Base-by-base conservation (phyloP, 208 protist genomes). In the Leishmania amazonensis region DNA sequence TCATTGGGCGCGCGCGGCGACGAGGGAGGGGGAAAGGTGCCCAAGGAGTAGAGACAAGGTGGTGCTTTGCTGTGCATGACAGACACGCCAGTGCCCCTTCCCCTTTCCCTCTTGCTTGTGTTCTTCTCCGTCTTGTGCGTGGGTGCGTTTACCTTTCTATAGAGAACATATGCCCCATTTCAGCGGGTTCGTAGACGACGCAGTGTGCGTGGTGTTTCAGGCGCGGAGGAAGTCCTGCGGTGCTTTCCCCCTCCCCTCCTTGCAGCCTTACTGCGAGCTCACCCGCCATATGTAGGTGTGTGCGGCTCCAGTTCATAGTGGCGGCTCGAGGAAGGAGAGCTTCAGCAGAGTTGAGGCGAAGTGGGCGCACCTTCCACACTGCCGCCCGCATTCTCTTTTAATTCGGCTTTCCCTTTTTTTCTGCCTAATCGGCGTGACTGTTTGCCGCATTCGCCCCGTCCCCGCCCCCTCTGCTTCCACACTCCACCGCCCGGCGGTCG, bases 361-460 rank as follows among this genome's bases (percentile, higher is more conserved):
- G n/a, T 67, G 24, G 38, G 13, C n/a, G 13, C 60, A 19, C 24
- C 28, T 15, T 13, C 60, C n/a, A 21, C 60, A 15, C 38, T 15
- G 24, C 28, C 42, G 75, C 40, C 8, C 47, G n/a, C 73, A 83
- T 28, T 68, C 67, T 72, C 24, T 64, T 79, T 58, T 49, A 58
- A 21, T 62, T 73, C 54, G 47, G 42, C 60, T 45, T 38, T 53
- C 6, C 28, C 21, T 28, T 67, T 42, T 42, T 57, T 13, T 64
- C 62, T 80, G 74, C 17, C 51, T 15, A 54, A 64, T 11, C 5
- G 28, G 35, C 58, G 28, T 5, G 51, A 54, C 51, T 54, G 1
- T 21, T 54, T 21, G 2, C 17, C 17, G 51, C 51, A 54, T 19
- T 35, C 31, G 31, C 31, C 31, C 31, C 31, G 31, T 35, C 31